phyloP scores from a whole-genome alignment of 805 yeast species.

The Nakazawaea peltata region DNA sequence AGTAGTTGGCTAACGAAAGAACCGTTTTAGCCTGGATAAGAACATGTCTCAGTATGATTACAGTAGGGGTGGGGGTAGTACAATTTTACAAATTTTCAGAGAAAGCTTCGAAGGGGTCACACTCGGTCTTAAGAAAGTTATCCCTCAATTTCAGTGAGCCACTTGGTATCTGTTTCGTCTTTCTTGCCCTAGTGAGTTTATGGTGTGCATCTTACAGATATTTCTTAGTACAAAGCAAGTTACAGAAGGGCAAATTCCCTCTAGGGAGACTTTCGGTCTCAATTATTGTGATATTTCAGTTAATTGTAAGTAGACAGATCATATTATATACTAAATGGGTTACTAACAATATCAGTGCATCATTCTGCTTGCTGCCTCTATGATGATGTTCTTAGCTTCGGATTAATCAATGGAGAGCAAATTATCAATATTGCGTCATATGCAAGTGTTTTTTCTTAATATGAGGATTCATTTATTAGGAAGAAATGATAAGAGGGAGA shows the following conservation, averaged over 20 bases:
- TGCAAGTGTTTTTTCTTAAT: too few species aligned
- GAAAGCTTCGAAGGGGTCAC: background rate
- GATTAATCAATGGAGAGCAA: too few species aligned
- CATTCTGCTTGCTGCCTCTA: too few species aligned
- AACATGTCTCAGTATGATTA: conserved; percentile 41
- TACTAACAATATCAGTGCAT: too few species aligned
- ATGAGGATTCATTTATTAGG: too few species aligned
- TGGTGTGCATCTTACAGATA: conserved; percentile 37
- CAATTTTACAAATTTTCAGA: conserved; percentile 37
- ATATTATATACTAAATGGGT: too few species aligned
- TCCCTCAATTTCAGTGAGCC: conserved; percentile 15
- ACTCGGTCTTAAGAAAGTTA: conserved; percentile 1
- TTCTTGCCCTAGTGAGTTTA: conserved; percentile 33
- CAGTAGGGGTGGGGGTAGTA: conserved; percentile 46
- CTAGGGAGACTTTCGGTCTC: conserved; percentile 32
- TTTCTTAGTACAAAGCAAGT: conserved; percentile 32
- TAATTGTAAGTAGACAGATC: conserved; percentile 25
- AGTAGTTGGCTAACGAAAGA: conserved; percentile 48
- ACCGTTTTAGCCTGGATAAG: conserved; percentile 55
- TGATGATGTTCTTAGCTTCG: too few species aligned
- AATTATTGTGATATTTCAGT: conserved; percentile 23
- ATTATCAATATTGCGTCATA: too few species aligned
- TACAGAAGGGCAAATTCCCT: conserved; percentile 32
- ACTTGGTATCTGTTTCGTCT: conserved; percentile 26
- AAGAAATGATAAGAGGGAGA: too few species aligned